These are phyloP conservation scores for Aspergillus funiculosus DNA, from an alignment of 495 filamentous ascomycete species.

Conservation along the genomic window DNA sequence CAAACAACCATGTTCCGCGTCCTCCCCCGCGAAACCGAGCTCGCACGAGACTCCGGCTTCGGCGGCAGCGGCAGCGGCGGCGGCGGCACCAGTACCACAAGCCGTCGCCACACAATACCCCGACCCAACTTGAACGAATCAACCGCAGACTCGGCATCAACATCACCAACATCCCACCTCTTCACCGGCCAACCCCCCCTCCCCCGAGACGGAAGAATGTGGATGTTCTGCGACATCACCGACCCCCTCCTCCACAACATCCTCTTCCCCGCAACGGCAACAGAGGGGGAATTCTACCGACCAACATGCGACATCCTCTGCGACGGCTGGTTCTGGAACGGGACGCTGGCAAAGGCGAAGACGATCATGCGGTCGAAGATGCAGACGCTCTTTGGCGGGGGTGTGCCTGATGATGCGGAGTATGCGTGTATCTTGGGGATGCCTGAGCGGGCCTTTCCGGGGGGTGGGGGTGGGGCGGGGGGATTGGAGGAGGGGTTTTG, in stretches of 20 bases:
- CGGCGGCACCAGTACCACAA: slow-evolving; percentile 54
- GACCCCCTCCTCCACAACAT: slow-evolving; percentile 60
- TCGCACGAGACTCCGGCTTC: too few relatives aligned
- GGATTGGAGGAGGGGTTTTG: slow-evolving; percentile 28
- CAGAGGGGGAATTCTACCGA: slow-evolving; percentile 29
- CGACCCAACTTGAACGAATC: slow-evolving; percentile 19
- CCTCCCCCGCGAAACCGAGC: slow-evolving; percentile 68
- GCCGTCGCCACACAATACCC: slow-evolving; percentile 32
- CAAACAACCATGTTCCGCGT: slow-evolving; percentile 80
- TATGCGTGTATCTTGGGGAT: slow-evolving; percentile 39
- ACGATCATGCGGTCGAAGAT: slow-evolving; percentile 84
- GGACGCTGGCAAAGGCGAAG: slow-evolving; percentile 71
- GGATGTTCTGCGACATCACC: slow-evolving; percentile 88
- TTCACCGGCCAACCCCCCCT: slow-evolving; percentile 69
- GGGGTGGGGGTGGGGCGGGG: slow-evolving; percentile 21
- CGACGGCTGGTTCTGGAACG: slow-evolving; percentile 78
- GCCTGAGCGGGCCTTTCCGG: slow-evolving; percentile 37
- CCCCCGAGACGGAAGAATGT: slow-evolving; percentile 71
- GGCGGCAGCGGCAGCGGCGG: slow-evolving; percentile 74
- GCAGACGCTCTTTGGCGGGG: slow-evolving; percentile 36
- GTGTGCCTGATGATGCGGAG: slow-evolving; percentile 43
- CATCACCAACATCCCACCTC: slow-evolving; percentile 47
- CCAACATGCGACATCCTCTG: slow-evolving; percentile 49
- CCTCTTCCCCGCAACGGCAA: slow-evolving; percentile 17
- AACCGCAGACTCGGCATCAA: slow-evolving; percentile 16